A percentile compares a stretch with the other conserved stretches of the same genome.
Conservation (phyloP, 805 yeast genomes). For the Kazachstania viticola region DNA sequence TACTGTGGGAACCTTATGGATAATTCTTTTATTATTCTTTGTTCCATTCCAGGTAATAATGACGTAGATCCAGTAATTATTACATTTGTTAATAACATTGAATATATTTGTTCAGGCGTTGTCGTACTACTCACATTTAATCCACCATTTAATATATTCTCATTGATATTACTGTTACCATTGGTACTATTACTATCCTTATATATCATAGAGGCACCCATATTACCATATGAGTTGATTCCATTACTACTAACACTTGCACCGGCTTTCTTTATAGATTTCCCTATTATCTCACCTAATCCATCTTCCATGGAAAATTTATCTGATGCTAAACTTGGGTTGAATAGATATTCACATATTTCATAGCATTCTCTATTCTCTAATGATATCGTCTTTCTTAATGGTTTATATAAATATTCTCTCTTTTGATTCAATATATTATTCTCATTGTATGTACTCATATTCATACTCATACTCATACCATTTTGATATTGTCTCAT, state of each 20-base stretch:
- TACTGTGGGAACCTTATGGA: conserved; percentile 65
- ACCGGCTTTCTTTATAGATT: conserved; percentile 19
- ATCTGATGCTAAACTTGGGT: conserved; percentile 14
- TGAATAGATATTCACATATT: conserved; percentile 20
- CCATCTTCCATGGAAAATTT: conserved; percentile 16
- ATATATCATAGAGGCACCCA: conserved; percentile 9
- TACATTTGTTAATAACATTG: conserved; percentile 38
- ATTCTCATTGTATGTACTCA: conserved; percentile 2
- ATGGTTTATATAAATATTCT: conserved; percentile 11
- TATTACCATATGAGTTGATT: conserved; percentile 7
- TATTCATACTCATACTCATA: background rate
- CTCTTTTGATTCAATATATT: conserved; percentile 15
- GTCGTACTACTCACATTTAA: conserved; percentile 1
- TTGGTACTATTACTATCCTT: background rate
- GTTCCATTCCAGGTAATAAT: conserved; percentile 69
- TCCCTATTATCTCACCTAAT: conserved; percentile 18
- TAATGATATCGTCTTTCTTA: conserved; percentile 12
- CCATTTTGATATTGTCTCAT: conserved; percentile 6
- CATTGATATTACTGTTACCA: background rate
- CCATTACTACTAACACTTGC: conserved; percentile 13
- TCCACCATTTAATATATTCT: conserved; percentile 1
- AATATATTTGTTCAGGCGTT: conserved; percentile 23
- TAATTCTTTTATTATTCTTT: conserved; percentile 61
- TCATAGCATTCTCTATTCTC: conserved; percentile 17
- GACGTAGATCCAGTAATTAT: conserved; percentile 76